Conservation (phyloP, 257 asterid species). For the Primulina huaijiensis region DNA sequence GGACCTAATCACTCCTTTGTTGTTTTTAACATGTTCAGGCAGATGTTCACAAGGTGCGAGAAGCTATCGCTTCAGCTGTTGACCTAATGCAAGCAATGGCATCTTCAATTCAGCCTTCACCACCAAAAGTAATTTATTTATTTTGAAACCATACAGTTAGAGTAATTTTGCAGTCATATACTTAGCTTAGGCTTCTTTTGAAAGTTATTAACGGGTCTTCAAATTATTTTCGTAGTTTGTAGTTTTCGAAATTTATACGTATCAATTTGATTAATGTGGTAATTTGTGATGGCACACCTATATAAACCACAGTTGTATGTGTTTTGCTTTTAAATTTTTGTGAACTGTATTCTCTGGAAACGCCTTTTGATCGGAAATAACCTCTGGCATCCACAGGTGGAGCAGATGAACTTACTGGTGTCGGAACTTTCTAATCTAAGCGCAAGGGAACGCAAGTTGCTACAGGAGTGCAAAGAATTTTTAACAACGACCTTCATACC, state of each 20-base stretch:
- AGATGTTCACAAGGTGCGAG: constrained; percentile 55
- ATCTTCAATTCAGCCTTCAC: constrained; percentile 59
- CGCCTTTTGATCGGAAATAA: background rate
- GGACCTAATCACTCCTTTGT: background rate
- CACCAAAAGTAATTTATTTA: constrained; percentile 45
- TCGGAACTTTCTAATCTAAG: constrained; percentile 54
- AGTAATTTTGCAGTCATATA: background rate
- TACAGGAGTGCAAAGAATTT: constrained; percentile 56
- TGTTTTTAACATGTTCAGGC: constrained; percentile 45
- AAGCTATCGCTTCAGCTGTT: constrained; percentile 67
- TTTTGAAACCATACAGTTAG: constrained; percentile 1
- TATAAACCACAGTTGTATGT: background rate
- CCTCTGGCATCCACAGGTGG: constrained; percentile 47
- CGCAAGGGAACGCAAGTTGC: constrained; percentile 46
- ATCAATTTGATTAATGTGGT: background rate
- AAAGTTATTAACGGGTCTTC: background rate
- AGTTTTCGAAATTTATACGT: background rate
- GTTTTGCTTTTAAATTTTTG: background rate
- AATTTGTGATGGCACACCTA: background rate
- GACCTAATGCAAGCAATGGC: constrained; percentile 84
- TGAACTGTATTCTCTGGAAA: background rate
- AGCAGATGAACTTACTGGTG: constrained; percentile 45
- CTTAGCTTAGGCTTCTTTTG: background rate
- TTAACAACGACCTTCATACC: constrained; percentile 50
- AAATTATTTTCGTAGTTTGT: background rate